Conservation (phyloP, 768 basidiomycete genomes). For the Psilocybe cyanescens region DNA sequence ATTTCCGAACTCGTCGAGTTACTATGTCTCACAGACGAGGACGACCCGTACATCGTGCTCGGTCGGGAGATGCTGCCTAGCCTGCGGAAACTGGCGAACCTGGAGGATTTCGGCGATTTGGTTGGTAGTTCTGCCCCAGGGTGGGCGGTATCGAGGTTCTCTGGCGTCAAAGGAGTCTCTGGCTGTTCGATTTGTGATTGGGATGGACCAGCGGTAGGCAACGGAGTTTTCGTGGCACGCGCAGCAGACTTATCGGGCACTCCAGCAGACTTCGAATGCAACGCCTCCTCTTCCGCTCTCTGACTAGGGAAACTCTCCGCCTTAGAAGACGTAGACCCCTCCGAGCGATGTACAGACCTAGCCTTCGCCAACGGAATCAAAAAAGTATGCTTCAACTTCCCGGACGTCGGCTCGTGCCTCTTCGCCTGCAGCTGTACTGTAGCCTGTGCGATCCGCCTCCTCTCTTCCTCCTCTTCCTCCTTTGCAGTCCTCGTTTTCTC, state of each 20-base stretch:
- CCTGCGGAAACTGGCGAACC: constrained; percentile 53
- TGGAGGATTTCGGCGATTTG: constrained; percentile 50
- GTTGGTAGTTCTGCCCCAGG: constrained; percentile 46
- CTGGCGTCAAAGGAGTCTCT: constrained; percentile 21
- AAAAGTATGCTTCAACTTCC: constrained; percentile 38
- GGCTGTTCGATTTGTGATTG: background rate
- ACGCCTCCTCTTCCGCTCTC: constrained; percentile 6
- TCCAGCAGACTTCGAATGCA: constrained; percentile 19
- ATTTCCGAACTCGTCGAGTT: constrained; percentile 61
- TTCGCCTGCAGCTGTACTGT: constrained; percentile 27
- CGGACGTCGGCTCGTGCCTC: constrained; percentile 28
- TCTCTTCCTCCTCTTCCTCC: constrained; percentile 30
- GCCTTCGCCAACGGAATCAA: constrained; percentile 34
- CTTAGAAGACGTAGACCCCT: constrained; percentile 26
- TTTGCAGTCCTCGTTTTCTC: constrained; percentile 24
- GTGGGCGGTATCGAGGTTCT: constrained; percentile 21
- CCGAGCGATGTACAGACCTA: constrained; percentile 22
- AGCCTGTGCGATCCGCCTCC: constrained; percentile 27
- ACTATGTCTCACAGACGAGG: constrained; percentile 52
- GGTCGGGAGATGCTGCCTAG: constrained; percentile 44
- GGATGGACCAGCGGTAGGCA: background rate
- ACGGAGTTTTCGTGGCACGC: background rate
- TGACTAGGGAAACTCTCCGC: background rate
- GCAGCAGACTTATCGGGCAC: constrained; percentile 8
- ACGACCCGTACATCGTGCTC: constrained; percentile 29